These are phyloP conservation scores for Nidularia pulvinata DNA, from an alignment of 768 basidiomycete genomes.

Conservation along the genomic window DNA sequence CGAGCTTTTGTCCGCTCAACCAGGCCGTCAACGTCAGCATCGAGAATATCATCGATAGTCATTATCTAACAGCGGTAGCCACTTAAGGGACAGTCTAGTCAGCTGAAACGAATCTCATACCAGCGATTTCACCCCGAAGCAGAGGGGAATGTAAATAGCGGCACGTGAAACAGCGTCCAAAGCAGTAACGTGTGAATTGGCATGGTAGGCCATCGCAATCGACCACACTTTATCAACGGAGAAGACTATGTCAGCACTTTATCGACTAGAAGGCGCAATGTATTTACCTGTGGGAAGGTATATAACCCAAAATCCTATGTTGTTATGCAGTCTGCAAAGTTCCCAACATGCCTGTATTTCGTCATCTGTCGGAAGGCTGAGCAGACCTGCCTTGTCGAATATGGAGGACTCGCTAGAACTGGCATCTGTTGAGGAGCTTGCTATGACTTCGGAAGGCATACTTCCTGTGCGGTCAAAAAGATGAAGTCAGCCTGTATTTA, in stretches of 20 bases:
- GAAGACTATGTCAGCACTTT: not conserved
- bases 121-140: constrained; percentile 25
- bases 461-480: too few species aligned
- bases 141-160: constrained; percentile 19
- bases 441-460: too few species aligned
- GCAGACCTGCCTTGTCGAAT: too few species aligned
- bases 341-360: constrained; percentile 26
- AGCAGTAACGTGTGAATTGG: not conserved
- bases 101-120: constrained; percentile 6
- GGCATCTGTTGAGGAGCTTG: too few species aligned
- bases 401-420: too few species aligned
- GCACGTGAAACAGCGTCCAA: constrained; percentile 3
- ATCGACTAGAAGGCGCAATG: not conserved
- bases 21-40: constrained; percentile 20
- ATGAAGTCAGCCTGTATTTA: too few species aligned
- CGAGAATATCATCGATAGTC: constrained; percentile 27
- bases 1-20: constrained; percentile 23
- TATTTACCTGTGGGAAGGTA: constrained; percentile 21
- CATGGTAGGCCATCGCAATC: not conserved
- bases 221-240: not conserved
- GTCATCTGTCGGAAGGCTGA: too few species aligned
- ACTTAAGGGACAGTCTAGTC: not conserved
- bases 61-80: constrained; percentile 16
- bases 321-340: constrained; percentile 25
- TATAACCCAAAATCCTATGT: constrained; percentile 28